phyloP scores from a whole-genome alignment of 768 basidiomycete species.

The Lactarius vividus region DNA sequence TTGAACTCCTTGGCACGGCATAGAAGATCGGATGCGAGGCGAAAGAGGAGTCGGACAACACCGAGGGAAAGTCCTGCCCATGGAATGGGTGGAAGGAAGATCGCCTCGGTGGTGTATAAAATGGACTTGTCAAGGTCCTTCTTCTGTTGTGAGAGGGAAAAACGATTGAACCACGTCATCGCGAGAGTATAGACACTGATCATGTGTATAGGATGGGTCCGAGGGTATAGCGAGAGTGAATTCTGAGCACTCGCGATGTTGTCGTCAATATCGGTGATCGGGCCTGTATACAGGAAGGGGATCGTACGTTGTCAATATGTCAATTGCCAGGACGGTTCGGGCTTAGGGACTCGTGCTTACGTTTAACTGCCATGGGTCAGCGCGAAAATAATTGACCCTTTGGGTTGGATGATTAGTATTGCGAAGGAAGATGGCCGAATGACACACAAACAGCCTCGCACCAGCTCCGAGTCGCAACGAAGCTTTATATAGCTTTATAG shows the following conservation, averaged over 20 bases:
- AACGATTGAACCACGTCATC: not conserved
- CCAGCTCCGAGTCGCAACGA: too few relatives aligned
- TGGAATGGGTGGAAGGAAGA: not conserved
- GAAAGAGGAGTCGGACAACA: not conserved
- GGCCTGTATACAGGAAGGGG: not conserved
- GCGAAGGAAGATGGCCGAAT: not conserved
- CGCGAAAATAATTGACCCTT: too few relatives aligned
- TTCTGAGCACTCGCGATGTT: not conserved
- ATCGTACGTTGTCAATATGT: not conserved
- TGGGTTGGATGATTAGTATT: not conserved
- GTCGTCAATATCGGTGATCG: not conserved
- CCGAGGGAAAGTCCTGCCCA: not conserved
- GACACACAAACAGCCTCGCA: too few relatives aligned
- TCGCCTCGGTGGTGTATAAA: not conserved
- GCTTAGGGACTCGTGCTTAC: not conserved
- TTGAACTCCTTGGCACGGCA: not conserved
- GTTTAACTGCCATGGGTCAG: not conserved
- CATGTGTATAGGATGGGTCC: not conserved
- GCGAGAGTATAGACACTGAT: not conserved
- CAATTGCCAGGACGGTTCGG: not conserved
- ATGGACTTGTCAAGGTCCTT: not conserved
- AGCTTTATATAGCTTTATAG: too few relatives aligned
- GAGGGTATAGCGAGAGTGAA: not conserved
- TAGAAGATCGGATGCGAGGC: not conserved
- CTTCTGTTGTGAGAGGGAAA: not conserved